phyloP scores from a whole-genome alignment of 768 basidiomycete genomes.

The Podaxis sp. region DNA sequence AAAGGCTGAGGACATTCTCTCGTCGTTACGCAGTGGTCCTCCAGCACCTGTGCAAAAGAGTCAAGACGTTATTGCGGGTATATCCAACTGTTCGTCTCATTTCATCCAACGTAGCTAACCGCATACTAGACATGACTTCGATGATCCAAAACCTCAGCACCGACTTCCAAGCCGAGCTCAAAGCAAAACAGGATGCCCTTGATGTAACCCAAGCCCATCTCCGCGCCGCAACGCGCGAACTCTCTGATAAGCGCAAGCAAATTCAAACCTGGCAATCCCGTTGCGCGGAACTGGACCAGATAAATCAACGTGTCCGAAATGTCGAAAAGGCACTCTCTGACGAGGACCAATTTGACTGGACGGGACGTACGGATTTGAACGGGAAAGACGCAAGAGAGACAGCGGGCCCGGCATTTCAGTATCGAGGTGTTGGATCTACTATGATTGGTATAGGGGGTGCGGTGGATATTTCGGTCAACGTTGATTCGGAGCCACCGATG shows the following conservation, averaged over 20 bases:
- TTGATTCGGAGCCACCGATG: conserved; percentile 73
- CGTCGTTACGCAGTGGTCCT: conserved; percentile 69
- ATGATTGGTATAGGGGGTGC: conserved; percentile 63
- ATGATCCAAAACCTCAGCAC: conserved; percentile 79
- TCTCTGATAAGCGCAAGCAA: conserved; percentile 87
- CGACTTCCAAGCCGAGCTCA: conserved; percentile 83
- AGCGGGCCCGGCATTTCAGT: conserved; percentile 67
- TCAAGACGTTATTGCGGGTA: conserved; percentile 81
- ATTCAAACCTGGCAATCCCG: conserved; percentile 73
- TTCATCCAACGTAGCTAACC: neutral
- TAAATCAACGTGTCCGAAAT: conserved; percentile 79
- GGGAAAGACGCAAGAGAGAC: conserved; percentile 36
- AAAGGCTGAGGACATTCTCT: conserved; percentile 77
- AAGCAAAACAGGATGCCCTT: conserved; percentile 82
- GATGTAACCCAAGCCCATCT: conserved; percentile 86
- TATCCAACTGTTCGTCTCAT: conserved; percentile 2
- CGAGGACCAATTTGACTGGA: conserved; percentile 88
- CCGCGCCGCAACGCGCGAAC: conserved; percentile 83
- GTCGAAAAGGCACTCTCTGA: conserved; percentile 75
- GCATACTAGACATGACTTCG: conserved; percentile 66
- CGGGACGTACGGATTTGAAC: conserved; percentile 60
- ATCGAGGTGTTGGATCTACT: conserved; percentile 65
- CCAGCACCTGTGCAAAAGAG: conserved; percentile 83
- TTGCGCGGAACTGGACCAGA: conserved; percentile 77
- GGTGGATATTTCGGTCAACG: conserved; percentile 59